Evolutionary conservation across 139 green algal species (phyloP).

Genomic region (Monoraphidium neglectum): DNA sequence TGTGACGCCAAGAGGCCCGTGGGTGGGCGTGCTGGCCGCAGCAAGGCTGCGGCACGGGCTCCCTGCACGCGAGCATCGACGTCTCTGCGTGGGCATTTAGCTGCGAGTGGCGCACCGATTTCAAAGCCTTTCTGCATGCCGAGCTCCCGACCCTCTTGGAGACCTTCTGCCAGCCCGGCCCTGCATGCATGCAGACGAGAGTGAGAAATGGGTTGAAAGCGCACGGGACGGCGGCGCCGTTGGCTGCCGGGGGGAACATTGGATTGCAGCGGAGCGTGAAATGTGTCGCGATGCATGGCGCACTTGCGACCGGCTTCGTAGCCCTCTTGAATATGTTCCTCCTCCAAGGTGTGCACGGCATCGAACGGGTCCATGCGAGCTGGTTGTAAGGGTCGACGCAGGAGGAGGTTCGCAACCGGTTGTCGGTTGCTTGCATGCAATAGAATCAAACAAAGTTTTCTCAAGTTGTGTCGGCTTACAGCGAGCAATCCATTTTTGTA

Average conservation of each 20-base stretch:
- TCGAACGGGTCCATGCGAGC: conserved; percentile 52
- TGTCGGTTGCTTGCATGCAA: no score
- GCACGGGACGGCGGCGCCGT: background rate
- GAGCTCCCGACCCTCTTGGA: conserved; percentile 59
- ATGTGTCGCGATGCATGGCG: background rate
- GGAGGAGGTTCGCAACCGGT: no score
- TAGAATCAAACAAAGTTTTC: no score
- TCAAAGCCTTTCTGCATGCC: conserved; percentile 81
- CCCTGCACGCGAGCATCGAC: background rate
- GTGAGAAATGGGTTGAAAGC: background rate
- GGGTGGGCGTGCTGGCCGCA: background rate
- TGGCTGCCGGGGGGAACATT: background rate
- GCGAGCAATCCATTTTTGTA: no score
- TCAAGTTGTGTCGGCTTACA: no score
- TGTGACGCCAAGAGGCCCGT: no score
- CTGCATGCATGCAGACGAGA: conserved; percentile 23
- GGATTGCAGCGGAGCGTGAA: background rate
- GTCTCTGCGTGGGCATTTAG: background rate
- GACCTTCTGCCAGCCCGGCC: conserved; percentile 46
- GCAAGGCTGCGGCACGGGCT: background rate
- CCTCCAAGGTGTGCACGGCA: conserved; percentile 39
- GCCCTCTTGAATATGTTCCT: conserved; percentile 49
- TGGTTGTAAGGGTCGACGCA: no score
- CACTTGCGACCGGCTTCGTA: conserved; percentile 39
- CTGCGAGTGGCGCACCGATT: conserved; percentile 42